A percentile compares a stretch with the other conserved stretches of the same genome.
Conservation (phyloP, 495 filamentous ascomycete genomes). For the Lentithecium fluviatile region DNA sequence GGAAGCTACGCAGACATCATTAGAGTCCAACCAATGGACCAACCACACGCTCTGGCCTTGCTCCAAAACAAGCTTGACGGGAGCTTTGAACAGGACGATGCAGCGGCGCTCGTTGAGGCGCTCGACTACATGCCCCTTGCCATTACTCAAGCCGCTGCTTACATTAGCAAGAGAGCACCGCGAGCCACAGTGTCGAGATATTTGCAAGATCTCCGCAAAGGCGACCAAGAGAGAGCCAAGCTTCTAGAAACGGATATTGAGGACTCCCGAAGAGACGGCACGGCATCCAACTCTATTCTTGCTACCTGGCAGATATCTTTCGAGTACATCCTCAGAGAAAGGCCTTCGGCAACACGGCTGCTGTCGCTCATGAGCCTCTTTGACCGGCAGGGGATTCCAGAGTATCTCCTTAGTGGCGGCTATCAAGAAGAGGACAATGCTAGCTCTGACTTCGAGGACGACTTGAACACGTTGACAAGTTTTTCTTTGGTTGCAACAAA, state of each 20-base stretch:
- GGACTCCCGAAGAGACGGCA: conserved; percentile 45
- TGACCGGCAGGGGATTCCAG: conserved; percentile 35
- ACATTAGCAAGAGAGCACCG: conserved; percentile 24
- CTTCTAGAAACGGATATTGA: conserved; percentile 44
- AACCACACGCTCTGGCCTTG: conserved; percentile 41
- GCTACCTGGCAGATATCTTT: conserved; percentile 50
- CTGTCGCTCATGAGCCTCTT: conserved; percentile 37
- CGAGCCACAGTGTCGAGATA: conserved; percentile 43
- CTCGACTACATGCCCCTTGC: conserved; percentile 34
- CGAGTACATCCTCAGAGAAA: conserved; percentile 43
- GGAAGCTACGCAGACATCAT: conserved; percentile 43
- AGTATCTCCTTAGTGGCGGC: conserved; percentile 17
- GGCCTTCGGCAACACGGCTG: conserved; percentile 31
- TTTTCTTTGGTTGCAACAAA: conserved; percentile 33
- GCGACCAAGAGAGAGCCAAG: conserved; percentile 41
- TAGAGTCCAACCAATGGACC: conserved; percentile 43
- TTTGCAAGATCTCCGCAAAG: conserved; percentile 42
- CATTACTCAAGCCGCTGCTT: conserved; percentile 29
- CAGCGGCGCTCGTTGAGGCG: conserved; percentile 12
- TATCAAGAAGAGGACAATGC: conserved; percentile 8
- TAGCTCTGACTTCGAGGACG: conserved; percentile 17
- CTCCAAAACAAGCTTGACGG: conserved; percentile 45
- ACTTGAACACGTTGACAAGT: conserved; percentile 19
- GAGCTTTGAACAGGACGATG: conserved; percentile 19
- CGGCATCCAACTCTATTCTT: conserved; percentile 48